phyloP scores from a whole-genome alignment of 768 basidiomycete genomes.

The Phaffia tasmanica region DNA sequence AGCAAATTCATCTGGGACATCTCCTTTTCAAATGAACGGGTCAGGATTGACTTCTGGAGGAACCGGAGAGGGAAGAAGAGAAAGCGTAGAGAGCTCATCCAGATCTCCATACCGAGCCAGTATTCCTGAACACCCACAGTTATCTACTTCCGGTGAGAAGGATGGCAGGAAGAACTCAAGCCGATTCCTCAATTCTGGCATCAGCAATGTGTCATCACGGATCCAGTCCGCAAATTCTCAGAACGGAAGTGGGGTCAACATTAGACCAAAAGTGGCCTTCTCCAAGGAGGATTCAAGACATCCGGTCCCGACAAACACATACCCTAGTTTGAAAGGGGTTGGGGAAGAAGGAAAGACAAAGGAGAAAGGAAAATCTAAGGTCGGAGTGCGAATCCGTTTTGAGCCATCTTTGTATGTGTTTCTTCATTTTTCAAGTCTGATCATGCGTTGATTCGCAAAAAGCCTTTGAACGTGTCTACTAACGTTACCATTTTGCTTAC shows the following conservation, averaged over 20 bases:
- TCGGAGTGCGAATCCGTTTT: no score
- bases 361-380: no score
- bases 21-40: background rate
- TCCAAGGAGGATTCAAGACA: background rate
- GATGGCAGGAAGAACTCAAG: background rate
- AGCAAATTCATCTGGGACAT: background rate
- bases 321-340: background rate
- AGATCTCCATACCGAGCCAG: no score
- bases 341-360: no score
- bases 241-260: background rate
- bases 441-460: conserved; percentile 24
- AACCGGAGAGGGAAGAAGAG: background rate
- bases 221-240: background rate
- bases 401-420: no score
- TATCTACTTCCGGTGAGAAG: background rate
- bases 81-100: background rate
- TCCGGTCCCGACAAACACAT: background rate
- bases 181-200: background rate
- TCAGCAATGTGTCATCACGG: background rate
- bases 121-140: background rate
- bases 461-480: background rate
- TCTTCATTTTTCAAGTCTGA: background rate
- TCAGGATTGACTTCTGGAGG: background rate
- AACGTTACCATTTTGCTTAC: background rate
- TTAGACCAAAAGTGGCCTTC: background rate